Evolutionary conservation across 164 flowering plant species (phyloP).

Genomic region (Annona squamosa): DNA sequence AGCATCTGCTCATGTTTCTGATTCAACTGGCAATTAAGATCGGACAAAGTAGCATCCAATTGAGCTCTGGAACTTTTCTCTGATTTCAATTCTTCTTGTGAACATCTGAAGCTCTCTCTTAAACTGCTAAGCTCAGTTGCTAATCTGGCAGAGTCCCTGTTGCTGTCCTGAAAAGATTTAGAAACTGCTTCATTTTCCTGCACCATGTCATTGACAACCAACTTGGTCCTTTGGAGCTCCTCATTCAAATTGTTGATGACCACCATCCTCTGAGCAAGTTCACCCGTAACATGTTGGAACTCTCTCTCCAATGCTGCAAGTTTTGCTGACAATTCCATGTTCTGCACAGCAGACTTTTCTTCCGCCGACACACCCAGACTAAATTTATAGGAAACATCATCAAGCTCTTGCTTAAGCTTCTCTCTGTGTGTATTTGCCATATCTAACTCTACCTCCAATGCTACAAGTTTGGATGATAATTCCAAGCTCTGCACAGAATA

Average conservation of each 20-base stretch:
- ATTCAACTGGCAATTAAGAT: conserved; percentile 41
- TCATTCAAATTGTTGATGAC: conserved; percentile 31
- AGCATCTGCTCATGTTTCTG: conserved; percentile 36
- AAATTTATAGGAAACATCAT: conserved; percentile 34
- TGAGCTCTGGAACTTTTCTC: conserved; percentile 39
- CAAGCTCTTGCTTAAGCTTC: conserved; percentile 57
- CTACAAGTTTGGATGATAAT: conserved; percentile 37
- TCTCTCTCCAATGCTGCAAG: conserved; percentile 44
- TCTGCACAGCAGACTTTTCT: conserved; percentile 34
- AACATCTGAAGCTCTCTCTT: conserved; percentile 33
- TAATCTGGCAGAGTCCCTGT: conserved; percentile 41
- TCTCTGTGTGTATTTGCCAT: conserved; percentile 36
- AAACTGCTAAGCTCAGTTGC: conserved; percentile 34
- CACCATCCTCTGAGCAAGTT: conserved; percentile 40
- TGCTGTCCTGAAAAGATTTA: conserved; percentile 34
- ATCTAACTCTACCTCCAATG: conserved; percentile 44
- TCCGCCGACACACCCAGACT: conserved; percentile 42
- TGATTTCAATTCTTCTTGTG: conserved; percentile 34
- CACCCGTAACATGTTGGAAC: conserved; percentile 39
- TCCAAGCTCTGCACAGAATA: conserved; percentile 34
- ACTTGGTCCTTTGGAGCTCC: conserved; percentile 38
- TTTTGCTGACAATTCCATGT: conserved; percentile 39
- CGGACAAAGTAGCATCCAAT: conserved; percentile 38
- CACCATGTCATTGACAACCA: conserved; percentile 20
- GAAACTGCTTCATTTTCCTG: conserved; percentile 34